These are phyloP conservation scores for Microsporum audouinii DNA, from an alignment of 2,329 filamentous ascomycete species.

Conservation along the genomic window DNA sequence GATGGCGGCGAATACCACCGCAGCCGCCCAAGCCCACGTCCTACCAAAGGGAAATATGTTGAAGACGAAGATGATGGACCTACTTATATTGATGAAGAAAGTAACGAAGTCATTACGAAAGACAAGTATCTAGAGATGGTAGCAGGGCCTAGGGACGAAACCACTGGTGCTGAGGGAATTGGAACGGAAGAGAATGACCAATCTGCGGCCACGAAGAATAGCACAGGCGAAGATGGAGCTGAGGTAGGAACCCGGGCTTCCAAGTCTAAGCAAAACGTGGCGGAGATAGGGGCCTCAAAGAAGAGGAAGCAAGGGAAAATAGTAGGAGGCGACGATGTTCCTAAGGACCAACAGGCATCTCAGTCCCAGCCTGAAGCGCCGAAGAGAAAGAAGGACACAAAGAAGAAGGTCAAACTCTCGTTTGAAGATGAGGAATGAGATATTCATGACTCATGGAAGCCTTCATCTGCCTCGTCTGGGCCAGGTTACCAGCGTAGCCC, in stretches of 20 bases:
- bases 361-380: slow-evolving; percentile 10
- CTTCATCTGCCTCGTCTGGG: not conserved
- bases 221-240: slow-evolving; percentile 1
- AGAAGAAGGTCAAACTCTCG: slow-evolving; percentile 38
- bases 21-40: slow-evolving; percentile 27
- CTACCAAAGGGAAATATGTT: slow-evolving; percentile 26
- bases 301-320: slow-evolving; percentile 35
- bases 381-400: slow-evolving; percentile 27
- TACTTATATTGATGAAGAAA: slow-evolving; percentile 35
- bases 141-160: slow-evolving; percentile 13
- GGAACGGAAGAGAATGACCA: slow-evolving; percentile 1
- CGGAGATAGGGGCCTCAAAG: slow-evolving; percentile 31
- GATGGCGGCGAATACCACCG: slow-evolving; percentile 25
- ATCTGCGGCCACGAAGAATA: not conserved
- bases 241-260: slow-evolving; percentile 6
- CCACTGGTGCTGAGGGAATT: slow-evolving; percentile 14
- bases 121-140: slow-evolving; percentile 34
- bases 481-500: not conserved
- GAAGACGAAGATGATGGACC: slow-evolving; percentile 34
- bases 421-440: slow-evolving; percentile 28
- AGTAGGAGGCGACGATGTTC: slow-evolving; percentile 21
- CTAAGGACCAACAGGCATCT: slow-evolving; percentile 15
- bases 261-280: slow-evolving; percentile 26
- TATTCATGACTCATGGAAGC: not conserved
- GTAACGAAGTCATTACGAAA: slow-evolving; percentile 34